Evolutionary conservation across 1,139 yeast genomes (phyloP), one percentile per base, ranked within the genome.

Genomic region (Lodderomyces elongisporus): DNA sequence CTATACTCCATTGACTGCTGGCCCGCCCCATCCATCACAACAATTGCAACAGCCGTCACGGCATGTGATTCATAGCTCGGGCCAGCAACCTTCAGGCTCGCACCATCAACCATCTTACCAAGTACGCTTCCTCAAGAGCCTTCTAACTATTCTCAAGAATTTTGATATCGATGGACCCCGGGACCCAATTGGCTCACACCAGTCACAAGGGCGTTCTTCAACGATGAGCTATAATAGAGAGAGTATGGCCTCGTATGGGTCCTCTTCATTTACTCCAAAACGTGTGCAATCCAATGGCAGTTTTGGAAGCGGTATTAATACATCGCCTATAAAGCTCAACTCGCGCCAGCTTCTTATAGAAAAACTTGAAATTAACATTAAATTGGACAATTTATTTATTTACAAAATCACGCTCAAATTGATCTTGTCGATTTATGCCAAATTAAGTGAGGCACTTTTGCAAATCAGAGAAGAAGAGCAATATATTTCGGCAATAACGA

Each of bases 331-430:
- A 28, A 61, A 60, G 39, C 49, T 68, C 35, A 64, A 54, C 38
- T 62, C 72, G 9, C 58, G 58, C 30, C 74, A 68, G 39, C 52
- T 68, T 32, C 53, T 66, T 30, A 66, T 68, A 25, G 74, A 68
- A 41, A 68, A 67, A 46, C 48, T 68, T 32, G 74, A 68, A 40
- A 66, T 68, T 31, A 68, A 67, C 40, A 67, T 68, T 32, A 49
- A 56, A 17, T 52, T 68, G 34, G 74, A 68, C 41, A 55, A 54
- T 17, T 46, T 67, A 28, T 68, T 68, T 44, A 64, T 64, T 6
- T 64, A 56, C 48, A 66, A 64, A 43, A 59, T 60, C 25, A 49
- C 62, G 32, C 46, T 67, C 27, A 53, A 58, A 40, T 43, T 67
- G 31, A 40, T 66, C 9, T 37, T 56, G n/a, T 46, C 49, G 34